Base-by-base conservation (phyloP, 1,284 basidiomycete genomes). In the Moniliella sp. region DNA sequence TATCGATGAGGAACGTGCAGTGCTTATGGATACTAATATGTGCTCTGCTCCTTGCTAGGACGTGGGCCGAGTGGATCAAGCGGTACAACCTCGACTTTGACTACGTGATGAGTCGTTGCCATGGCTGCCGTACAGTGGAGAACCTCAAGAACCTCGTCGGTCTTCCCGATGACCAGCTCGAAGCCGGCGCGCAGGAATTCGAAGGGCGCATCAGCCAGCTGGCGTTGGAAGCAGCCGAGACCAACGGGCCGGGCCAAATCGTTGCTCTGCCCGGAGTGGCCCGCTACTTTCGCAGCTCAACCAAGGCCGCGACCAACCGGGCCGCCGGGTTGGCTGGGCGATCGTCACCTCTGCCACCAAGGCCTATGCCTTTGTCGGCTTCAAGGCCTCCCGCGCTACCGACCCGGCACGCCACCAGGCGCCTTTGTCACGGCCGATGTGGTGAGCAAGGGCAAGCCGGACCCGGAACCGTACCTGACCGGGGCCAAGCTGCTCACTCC, bases 331-430 rank as follows among this genome's bases (percentile, higher is more conserved):
- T 13, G 50, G 56, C n/a, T 59, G 56, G 56, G 52, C 55, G 2
- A 59, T 59, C 25, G 55, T 57, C n/a, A 59, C 56, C 4, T 21
- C 18, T 15, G 56, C 56, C 3, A 59, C 56, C 4, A 36, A 47
- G 18, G 54, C 51, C 7, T 59, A 59, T 27, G 56, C 55, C 1
- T 42, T 43, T 15, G 34, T 45, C 12, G 56, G 48, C 10, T 59
- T 59, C 37, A 44, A 48, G 5, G 29, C 48, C 4, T 38, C 48
- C 2, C 31, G 32, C 7, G 42, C 48, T 9, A 32, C n/a, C n/a
- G n/a, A n/a, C n/a, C 40, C 2, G 34, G 37, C 1, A 34, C 32
- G 9, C 40, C 29, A 14, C 55, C 56, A 1, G 14, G 33, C 9
- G 43, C 48, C 10, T 59, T 59, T 30, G 43, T 59, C 31, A 54